phyloP scores from a whole-genome alignment of 176 grass and related monocot genomes.

The Tillandsia leiboldiana region DNA sequence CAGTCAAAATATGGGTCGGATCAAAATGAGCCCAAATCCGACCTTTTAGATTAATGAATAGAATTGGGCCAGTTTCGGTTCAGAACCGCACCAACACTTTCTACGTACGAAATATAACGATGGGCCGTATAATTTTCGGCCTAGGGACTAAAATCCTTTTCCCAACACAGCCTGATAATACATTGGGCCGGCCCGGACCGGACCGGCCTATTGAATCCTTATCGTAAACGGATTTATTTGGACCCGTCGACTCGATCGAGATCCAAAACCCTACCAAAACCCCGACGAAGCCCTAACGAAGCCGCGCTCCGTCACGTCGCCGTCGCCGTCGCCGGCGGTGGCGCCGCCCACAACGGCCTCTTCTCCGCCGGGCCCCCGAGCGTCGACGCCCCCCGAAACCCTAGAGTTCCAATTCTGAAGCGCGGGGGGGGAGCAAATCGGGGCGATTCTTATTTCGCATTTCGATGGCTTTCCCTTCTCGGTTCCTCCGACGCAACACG shows the following conservation, averaged over 20 bases:
- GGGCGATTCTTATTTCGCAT: neutral
- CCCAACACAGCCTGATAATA: too few species aligned
- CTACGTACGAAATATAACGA: too few species aligned
- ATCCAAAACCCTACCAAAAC: neutral
- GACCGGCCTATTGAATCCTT: too few species aligned
- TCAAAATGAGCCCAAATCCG: too few species aligned
- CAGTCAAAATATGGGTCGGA: too few species aligned
- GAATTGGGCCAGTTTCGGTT: too few species aligned
- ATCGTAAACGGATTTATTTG: neutral
- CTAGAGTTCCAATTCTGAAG: neutral
- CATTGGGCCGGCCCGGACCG: too few species aligned
- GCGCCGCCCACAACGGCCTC: neutral
- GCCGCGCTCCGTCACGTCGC: neutral
- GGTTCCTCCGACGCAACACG: constrained; percentile 2
- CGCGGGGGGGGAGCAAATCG: neutral
- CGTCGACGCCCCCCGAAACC: neutral
- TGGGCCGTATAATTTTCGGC: too few species aligned
- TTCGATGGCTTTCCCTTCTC: constrained; percentile 17
- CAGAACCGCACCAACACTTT: too few species aligned
- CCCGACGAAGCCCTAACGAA: neutral
- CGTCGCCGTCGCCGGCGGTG: neutral
- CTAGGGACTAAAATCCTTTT: too few species aligned
- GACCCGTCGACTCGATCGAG: neutral
- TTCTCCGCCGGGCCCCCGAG: neutral
- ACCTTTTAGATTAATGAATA: too few species aligned